Evolutionary conservation across 2,329 filamentous ascomycete species (phyloP), one percentile per base, ranked within the genome.

Genomic region (Metarhizium humberi): DNA sequence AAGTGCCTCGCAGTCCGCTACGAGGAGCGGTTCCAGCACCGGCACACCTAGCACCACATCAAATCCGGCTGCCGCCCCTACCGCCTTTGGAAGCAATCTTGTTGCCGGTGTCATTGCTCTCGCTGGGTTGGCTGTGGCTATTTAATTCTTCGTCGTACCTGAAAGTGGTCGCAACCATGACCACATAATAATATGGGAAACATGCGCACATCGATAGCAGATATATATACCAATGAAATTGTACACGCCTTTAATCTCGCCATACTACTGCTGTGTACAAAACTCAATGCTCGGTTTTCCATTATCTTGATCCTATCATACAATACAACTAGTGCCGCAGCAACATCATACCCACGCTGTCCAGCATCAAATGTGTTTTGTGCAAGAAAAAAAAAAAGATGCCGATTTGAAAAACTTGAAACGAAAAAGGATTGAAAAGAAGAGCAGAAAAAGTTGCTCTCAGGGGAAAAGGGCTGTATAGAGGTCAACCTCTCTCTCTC

Each of bases 51-150:
- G 56, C 43, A n/a, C 43, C 25, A 58, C 58, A 3, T 58, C 61
- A 1, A 64, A 64, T 38, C 60, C 63, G 4, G 63, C 60, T 34
- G 58, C 57, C n/a, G 57, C 57, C 36, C 57, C 61, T 16, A 62
- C 63, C 3, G 60, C 59, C 7, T 59, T 62, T 42, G 57, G 55
- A 32, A 57, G 55, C n/a, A 53, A 53, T 18, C 57, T 57, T 46
- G 56, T 56, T 2, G 61, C 54, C 40, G 63, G 58, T 13, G 51
- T 61, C n/a, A 51, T 60, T n/a, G 61, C 59, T n/a, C 30, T 63
- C 7, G 58, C 56, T 11, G 63, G 62, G 3, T n/a, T 65, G 4
- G 61, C 56, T 14, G 32, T 61, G 38, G 59, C 57, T 18, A 52
- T 62, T 29, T 61, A 50, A 36, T 3, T 10, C 10, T 16, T 13